Conservation (phyloP, 768 basidiomycete species). For the Pluteus cervinus region DNA sequence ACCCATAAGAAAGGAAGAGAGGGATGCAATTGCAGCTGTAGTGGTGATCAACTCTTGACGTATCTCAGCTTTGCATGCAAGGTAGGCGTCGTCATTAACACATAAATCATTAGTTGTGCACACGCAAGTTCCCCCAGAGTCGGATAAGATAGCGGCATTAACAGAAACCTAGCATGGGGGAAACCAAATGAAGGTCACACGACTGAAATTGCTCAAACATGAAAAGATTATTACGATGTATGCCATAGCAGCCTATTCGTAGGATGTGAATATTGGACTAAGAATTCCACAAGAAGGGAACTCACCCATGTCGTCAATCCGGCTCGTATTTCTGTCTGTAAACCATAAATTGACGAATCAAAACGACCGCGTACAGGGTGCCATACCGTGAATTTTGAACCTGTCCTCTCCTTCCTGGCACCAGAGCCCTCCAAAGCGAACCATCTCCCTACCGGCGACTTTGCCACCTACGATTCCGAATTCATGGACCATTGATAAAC, state of each 20-base stretch:
- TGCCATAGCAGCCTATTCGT: constrained; percentile 68
- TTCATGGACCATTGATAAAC: neutral
- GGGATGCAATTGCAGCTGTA: constrained; percentile 71
- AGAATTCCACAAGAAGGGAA: neutral
- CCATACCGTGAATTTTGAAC: constrained; percentile 54
- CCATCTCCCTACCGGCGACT: constrained; percentile 51
- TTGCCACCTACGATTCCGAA: constrained; percentile 48
- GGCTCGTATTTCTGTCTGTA: constrained; percentile 71
- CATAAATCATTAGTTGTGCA: constrained; percentile 60
- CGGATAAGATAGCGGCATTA: constrained; percentile 73
- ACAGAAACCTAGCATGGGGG: constrained; percentile 61
- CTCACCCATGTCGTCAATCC: constrained; percentile 79
- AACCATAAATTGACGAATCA: neutral
- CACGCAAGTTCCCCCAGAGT: constrained; percentile 77
- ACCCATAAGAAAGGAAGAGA: constrained; percentile 80
- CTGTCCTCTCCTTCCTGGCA: constrained; percentile 52
- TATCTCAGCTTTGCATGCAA: constrained; percentile 52
- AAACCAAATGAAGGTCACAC: constrained; percentile 7
- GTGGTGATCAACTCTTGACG: constrained; percentile 76
- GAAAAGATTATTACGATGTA: constrained; percentile 54
- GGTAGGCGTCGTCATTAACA: constrained; percentile 43
- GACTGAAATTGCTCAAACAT: neutral
- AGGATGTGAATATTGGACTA: neutral
- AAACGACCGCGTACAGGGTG: neutral
- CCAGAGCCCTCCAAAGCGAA: constrained; percentile 73